These are phyloP conservation scores for Quillaja saponaria DNA, from an alignment of 306 rosid species.

Conservation along the genomic window DNA sequence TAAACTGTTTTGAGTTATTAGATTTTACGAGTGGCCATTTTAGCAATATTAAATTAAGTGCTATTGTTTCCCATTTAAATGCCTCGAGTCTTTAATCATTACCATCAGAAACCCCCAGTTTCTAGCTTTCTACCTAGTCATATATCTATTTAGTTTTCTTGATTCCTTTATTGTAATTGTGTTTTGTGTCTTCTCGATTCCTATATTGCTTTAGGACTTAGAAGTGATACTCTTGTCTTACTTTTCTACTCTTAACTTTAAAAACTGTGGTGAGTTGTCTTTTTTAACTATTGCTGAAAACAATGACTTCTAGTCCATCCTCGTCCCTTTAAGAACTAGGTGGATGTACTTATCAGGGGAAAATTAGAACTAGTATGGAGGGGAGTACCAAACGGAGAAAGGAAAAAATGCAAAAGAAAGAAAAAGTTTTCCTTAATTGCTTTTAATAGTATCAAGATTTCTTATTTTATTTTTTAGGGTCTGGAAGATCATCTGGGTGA, in stretches of 20 bases:
- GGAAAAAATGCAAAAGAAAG: constrained; percentile 4
- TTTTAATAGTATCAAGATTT: constrained; percentile 9
- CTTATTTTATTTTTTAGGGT: constrained; percentile 58
- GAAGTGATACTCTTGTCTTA: constrained; percentile 9
- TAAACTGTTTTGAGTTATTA: constrained; percentile 23
- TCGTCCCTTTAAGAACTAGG: too few relatives aligned
- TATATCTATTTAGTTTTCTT: not conserved
- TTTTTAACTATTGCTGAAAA: too few relatives aligned
- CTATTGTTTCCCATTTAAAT: not conserved
- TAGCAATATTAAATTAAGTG: constrained; percentile 16
- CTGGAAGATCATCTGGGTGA: constrained; percentile 99
- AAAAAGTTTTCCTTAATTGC: constrained; percentile 3
- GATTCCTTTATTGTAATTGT: not conserved
- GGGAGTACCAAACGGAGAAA: constrained; percentile 9
- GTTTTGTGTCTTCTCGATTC: constrained; percentile 11
- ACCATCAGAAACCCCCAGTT: not conserved
- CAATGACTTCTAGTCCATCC: too few relatives aligned
- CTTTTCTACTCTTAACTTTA: constrained; percentile 6
- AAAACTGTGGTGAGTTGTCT: too few relatives aligned
- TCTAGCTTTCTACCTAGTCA: not conserved
- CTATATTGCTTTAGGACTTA: not conserved
- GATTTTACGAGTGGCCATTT: constrained; percentile 19
- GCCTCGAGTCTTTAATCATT: too few relatives aligned
- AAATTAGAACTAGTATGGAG: too few relatives aligned
- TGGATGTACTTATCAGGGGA: too few relatives aligned